Evolutionary conservation across 768 basidiomycete genomes (phyloP).

Genomic region (Cystobasidium onofrii): DNA sequence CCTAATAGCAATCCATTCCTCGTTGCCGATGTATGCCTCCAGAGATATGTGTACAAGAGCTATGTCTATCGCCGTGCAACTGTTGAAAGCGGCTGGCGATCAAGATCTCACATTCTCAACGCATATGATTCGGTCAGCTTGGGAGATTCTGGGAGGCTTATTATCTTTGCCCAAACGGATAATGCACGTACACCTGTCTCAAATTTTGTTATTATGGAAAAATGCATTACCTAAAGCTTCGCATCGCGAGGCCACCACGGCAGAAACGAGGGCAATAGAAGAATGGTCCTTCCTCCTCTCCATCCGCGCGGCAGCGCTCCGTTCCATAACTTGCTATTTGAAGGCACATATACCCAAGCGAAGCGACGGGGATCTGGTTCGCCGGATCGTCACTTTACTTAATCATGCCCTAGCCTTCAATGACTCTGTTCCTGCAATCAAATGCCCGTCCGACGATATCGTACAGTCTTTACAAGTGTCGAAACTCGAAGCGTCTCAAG

Average conservation of each 20-base stretch:
- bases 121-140: slow-evolving; percentile 83
- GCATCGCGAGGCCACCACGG: slow-evolving; percentile 64
- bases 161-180: slow-evolving; percentile 91
- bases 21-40: slow-evolving; percentile 83
- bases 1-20: slow-evolving; percentile 73
- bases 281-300: slow-evolving; percentile 90
- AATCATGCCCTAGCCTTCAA: slow-evolving; percentile 84
- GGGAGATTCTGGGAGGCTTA: slow-evolving; percentile 80
- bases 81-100: slow-evolving; percentile 82
- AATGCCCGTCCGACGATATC: not conserved
- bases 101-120: slow-evolving; percentile 75
- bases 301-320: slow-evolving; percentile 79
- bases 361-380: slow-evolving; percentile 80
- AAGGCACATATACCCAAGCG: slow-evolving; percentile 65
- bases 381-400: slow-evolving; percentile 75
- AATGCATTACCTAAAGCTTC: slow-evolving; percentile 94
- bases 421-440: slow-evolving; percentile 65
- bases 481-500: not conserved
- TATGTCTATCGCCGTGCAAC: slow-evolving; percentile 77
- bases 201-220: slow-evolving; percentile 89
- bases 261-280: slow-evolving; percentile 56
- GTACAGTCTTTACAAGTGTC: not conserved
- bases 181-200: slow-evolving; percentile 83
- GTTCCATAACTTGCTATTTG: slow-evolving; percentile 80
- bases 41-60: slow-evolving; percentile 70